Conservation (phyloP, 441 rosid species). For the Macaranga tanarius region DNA sequence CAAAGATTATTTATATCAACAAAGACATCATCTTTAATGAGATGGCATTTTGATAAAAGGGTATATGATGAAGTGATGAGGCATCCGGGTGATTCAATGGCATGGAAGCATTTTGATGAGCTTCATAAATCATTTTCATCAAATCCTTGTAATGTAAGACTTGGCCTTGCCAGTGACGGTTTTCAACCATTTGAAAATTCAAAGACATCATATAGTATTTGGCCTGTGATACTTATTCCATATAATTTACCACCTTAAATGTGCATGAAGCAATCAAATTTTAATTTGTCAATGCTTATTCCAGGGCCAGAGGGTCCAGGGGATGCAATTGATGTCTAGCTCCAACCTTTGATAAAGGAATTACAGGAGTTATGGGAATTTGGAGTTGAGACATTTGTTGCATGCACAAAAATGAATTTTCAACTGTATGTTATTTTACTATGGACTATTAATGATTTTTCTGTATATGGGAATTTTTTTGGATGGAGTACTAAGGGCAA, state of each 20-base stretch:
- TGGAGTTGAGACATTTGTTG: slow-evolving; percentile 1
- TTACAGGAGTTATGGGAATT: not conserved
- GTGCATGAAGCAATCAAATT: not conserved
- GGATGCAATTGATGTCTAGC: not conserved
- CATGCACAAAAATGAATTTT: not conserved
- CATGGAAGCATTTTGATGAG: no score
- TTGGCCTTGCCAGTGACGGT: no score
- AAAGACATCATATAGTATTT: not conserved
- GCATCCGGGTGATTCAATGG: no score
- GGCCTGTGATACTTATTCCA: not conserved
- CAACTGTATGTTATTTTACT: not conserved
- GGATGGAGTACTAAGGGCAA: not conserved
- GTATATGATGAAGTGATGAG: no score
- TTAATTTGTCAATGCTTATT: not conserved
- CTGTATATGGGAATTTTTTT: not conserved
- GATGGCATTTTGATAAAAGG: no score
- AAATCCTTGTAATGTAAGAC: not conserved
- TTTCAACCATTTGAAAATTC: no score
- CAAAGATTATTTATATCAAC: no score
- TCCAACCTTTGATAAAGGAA: not conserved
- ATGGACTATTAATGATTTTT: slow-evolving; percentile 1
- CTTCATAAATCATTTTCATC: no score
- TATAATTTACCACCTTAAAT: not conserved
- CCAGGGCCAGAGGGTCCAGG: not conserved
- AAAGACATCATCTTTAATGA: no score